These are phyloP conservation scores for Diddensiella caesifluorescens DNA, from an alignment of 805 yeast genomes.

Conservation along the genomic window DNA sequence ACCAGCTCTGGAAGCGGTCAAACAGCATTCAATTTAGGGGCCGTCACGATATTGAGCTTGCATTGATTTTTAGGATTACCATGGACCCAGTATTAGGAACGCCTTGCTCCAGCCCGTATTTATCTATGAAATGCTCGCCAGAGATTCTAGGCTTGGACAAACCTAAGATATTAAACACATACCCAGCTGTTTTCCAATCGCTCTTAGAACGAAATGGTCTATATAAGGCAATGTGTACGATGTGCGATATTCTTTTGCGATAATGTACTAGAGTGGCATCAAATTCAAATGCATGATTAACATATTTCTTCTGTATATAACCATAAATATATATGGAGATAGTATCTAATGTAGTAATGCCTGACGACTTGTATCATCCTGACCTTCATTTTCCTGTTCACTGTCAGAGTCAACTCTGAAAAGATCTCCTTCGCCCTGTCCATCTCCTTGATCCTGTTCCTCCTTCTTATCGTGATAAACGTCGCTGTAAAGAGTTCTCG, in stretches of 20 bases:
- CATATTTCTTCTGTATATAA: not conserved
- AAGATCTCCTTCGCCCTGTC: constrained; percentile 13
- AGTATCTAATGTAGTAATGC: too few species aligned
- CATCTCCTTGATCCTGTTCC: constrained; percentile 5
- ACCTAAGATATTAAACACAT: not conserved
- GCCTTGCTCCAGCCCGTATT: not conserved
- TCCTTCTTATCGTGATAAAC: constrained; percentile 1
- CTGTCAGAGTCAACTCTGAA: constrained; percentile 14
- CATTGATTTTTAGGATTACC: constrained; percentile 4
- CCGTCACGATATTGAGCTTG: not conserved
- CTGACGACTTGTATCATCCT: not conserved
- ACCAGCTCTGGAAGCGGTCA: constrained; percentile 12
- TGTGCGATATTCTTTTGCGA: constrained; percentile 8
- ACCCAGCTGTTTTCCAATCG: constrained; percentile 8
- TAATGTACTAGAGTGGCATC: constrained; percentile 1
- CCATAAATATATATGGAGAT: too few species aligned
- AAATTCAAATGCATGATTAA: not conserved
- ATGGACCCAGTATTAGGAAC: not conserved
- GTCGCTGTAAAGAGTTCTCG: constrained; percentile 15
- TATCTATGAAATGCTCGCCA: not conserved
- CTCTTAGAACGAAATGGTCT: constrained; percentile 12
- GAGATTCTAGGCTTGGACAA: constrained; percentile 1
- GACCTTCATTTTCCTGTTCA: constrained; percentile 1
- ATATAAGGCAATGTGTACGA: constrained; percentile 8
- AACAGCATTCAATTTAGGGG: constrained; percentile 4